A percentile compares a stretch with the other conserved stretches of the same genome.
These are phyloP conservation scores for Protea cynaroides DNA, from an alignment of 164 flowering plant genomes.

Conservation along the genomic window DNA sequence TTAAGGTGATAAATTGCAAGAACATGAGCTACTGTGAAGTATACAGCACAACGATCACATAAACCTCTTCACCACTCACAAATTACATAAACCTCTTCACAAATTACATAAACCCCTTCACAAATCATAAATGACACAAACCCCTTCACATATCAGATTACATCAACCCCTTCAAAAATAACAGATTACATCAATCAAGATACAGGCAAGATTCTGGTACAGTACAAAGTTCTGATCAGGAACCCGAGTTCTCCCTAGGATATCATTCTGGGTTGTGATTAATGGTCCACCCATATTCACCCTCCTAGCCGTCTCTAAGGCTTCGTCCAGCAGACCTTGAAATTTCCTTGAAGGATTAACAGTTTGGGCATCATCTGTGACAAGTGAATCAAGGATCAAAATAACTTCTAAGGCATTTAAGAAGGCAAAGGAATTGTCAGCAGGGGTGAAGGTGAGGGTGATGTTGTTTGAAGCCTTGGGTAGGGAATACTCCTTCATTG, in stretches of 20 bases:
- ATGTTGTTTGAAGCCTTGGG: constrained; percentile 37
- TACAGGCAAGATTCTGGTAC: constrained; percentile 21
- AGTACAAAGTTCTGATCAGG: constrained; percentile 40
- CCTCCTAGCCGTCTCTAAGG: constrained; percentile 60
- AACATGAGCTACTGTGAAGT: no score
- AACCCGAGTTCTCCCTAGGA: constrained; percentile 50
- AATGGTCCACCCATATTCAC: constrained; percentile 63
- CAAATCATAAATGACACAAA: no score
- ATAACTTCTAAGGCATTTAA: constrained; percentile 78
- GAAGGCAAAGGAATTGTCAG: constrained; percentile 55
- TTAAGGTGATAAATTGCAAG: no score
- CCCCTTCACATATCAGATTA: no score
- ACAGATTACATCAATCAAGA: no score
- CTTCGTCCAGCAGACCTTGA: constrained; percentile 25
- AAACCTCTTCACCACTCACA: no score
- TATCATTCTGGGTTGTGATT: constrained; percentile 45
- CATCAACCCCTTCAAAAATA: no score
- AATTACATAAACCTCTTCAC: no score
- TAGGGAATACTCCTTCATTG: constrained; percentile 57
- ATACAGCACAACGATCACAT: no score
- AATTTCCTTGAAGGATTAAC: not conserved
- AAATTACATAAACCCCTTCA: no score
- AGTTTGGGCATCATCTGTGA: constrained; percentile 27
- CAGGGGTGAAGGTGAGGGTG: constrained; percentile 46
- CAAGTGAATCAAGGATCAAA: constrained; percentile 56